phyloP scores from a whole-genome alignment of 208 protist genomes.

The Vickermania spadyakhi region DNA sequence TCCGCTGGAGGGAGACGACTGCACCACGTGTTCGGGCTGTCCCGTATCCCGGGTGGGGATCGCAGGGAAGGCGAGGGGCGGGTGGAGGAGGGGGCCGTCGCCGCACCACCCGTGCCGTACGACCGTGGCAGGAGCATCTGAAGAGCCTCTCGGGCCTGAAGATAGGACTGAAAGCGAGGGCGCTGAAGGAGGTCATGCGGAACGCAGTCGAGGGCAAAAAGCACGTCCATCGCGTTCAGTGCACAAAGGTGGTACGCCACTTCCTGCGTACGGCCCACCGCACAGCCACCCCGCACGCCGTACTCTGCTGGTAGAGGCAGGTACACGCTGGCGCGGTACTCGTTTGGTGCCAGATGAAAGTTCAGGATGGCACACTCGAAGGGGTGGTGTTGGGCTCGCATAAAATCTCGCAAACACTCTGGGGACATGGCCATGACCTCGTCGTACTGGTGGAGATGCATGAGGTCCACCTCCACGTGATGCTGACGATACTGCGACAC shows the following conservation, averaged over 20 bases:
- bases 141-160: slow-evolving; percentile 6
- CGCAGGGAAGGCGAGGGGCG: slow-evolving; percentile 13
- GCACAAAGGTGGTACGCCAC: slow-evolving; percentile 20
- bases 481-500: slow-evolving; percentile 26
- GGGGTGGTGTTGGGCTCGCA: slow-evolving; percentile 37
- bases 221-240: slow-evolving; percentile 44
- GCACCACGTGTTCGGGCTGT: slow-evolving; percentile 7
- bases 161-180: neutral
- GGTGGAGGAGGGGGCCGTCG: neutral
- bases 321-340: slow-evolving; percentile 48
- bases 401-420: slow-evolving; percentile 38
- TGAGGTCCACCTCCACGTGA: slow-evolving; percentile 42
- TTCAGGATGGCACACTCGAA: slow-evolving; percentile 39
- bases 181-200: neutral
- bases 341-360: slow-evolving; percentile 20
- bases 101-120: slow-evolving; percentile 1
- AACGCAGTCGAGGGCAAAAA: slow-evolving; percentile 36
- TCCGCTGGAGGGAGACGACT: slow-evolving; percentile 18
- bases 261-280: slow-evolving; percentile 24
- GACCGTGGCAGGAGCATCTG: slow-evolving; percentile 28
- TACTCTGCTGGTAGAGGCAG: slow-evolving; percentile 52
- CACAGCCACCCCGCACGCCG: slow-evolving; percentile 57
- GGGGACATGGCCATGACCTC: slow-evolving; percentile 28
- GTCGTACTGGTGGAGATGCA: slow-evolving; percentile 9
- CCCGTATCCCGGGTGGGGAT: slow-evolving; percentile 52